Base-by-base conservation (phyloP, 2,329 filamentous ascomycete genomes). In the Bertia moriformis region DNA sequence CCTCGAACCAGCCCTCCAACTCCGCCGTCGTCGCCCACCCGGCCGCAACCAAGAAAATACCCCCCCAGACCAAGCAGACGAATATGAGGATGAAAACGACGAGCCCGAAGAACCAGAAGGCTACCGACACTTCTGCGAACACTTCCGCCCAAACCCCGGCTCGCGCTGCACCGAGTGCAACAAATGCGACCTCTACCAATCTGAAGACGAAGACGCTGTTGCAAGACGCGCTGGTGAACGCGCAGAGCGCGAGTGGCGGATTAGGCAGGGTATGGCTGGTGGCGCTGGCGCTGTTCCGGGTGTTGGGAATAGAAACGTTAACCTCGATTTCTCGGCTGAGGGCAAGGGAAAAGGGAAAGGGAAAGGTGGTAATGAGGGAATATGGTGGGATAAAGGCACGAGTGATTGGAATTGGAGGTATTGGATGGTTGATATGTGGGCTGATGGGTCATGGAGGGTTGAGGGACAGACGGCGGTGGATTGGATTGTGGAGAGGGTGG, bases 41-140 rank as follows among this genome's bases (percentile, higher is more conserved):
- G 15, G 12, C 32, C 15, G 12, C 15, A 10, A 35, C 10, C 32
- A 35, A 17, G 32, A 35, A 18, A 35, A 35, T 15, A 29, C n/a
- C 10, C 10, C 24, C 10, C 24, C 24, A 19, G 42, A 45, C 14
- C 41, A 44, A 14, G 49, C 50, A 40, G 50, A 54, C 17, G 32
- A 39, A 15, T 35, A 46, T 30, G 41, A 46, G 24, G 43, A 41
- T 1, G 39, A 45, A 2, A 47, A 46, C 37, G 44, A 44, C 22
- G n/a, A 38, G 19, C 14, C 36, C 14, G 39, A 30, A 14, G 63
- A 60, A 22, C 53, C 58, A 4, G 65, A 75, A 53, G 73, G 73
- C 2, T 79, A 80, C 48, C 56, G 60, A 20, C 75, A 80, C 49
- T 80, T 79, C 46, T 80, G 75, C 49, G 71, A 77, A 51, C 75